phyloP scores from a whole-genome alignment of 2,329 filamentous ascomycete genomes.

The Hypoxylon sp. region DNA sequence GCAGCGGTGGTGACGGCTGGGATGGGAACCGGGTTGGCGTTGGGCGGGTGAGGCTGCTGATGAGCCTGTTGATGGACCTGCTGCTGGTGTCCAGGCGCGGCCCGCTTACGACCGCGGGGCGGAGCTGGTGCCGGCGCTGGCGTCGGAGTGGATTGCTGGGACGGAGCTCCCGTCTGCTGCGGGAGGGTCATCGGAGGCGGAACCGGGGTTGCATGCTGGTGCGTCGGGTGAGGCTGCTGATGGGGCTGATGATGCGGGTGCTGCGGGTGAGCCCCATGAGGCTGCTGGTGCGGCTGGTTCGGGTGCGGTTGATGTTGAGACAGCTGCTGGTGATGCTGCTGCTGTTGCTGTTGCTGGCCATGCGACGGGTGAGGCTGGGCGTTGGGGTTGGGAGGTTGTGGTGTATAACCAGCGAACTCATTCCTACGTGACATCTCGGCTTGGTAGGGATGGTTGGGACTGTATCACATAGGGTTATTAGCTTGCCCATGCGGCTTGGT shows the following conservation, averaged over 20 bases:
- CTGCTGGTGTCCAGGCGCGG: slow-evolving; percentile 43
- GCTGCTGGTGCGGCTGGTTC: slow-evolving; percentile 45
- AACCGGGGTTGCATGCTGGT: slow-evolving; percentile 49
- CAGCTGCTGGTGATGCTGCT: slow-evolving; percentile 44
- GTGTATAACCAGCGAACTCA: slow-evolving; percentile 50
- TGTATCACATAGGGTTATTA: slow-evolving; percentile 52
- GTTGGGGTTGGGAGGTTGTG: slow-evolving; percentile 43
- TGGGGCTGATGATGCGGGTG: slow-evolving; percentile 46
- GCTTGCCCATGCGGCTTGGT: slow-evolving; percentile 37
- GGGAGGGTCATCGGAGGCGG: slow-evolving; percentile 50
- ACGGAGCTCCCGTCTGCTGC: slow-evolving; percentile 43
- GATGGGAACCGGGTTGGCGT: slow-evolving; percentile 41
- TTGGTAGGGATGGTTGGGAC: slow-evolving; percentile 58
- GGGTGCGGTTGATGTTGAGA: slow-evolving; percentile 51
- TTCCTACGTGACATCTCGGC: slow-evolving; percentile 60
- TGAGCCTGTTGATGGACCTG: slow-evolving; percentile 30
- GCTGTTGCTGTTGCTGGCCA: slow-evolving; percentile 44
- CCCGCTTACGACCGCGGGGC: slow-evolving; percentile 49
- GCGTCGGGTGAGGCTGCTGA: slow-evolving; percentile 44
- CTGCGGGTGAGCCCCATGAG: slow-evolving; percentile 41
- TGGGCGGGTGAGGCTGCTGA: slow-evolving; percentile 37
- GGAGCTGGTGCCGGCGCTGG: slow-evolving; percentile 47
- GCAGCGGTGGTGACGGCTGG: slow-evolving; percentile 49
- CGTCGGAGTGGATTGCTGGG: slow-evolving; percentile 48
- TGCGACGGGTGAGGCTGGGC: slow-evolving; percentile 48